A percentile compares a stretch with the other conserved stretches of the same genome.
These are phyloP conservation scores for Sugiyamaella xylanicola DNA, from an alignment of 1,139 yeast species.

Conservation along the genomic window DNA sequence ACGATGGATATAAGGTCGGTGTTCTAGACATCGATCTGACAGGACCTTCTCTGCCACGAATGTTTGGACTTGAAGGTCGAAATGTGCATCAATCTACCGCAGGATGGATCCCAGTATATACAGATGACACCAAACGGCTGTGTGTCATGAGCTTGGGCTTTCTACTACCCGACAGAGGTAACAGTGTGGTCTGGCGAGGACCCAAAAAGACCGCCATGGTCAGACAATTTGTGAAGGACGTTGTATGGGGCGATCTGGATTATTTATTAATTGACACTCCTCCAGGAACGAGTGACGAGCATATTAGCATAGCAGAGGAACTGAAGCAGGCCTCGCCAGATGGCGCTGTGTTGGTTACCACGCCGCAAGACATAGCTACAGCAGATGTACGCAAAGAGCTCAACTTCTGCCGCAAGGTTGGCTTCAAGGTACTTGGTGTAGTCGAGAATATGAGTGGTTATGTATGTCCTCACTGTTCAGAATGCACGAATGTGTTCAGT, in stretches of 20 bases:
- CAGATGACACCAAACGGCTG: slow-evolving; percentile 41
- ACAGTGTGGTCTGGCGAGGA: slow-evolving; percentile 97
- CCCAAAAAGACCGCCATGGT: slow-evolving; percentile 99
- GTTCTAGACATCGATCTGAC: slow-evolving; percentile 93
- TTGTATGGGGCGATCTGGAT: slow-evolving; percentile 82
- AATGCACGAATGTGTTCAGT: slow-evolving; percentile 82
- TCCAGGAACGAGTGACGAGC: slow-evolving; percentile 98
- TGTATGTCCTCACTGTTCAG: slow-evolving; percentile 91
- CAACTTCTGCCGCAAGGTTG: slow-evolving; percentile 87
- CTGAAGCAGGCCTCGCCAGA: slow-evolving; percentile 73
- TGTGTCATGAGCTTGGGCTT: slow-evolving; percentile 91
- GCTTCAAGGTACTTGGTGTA: slow-evolving; percentile 76
- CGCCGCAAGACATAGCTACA: slow-evolving; percentile 92
- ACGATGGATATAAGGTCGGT: slow-evolving; percentile 78
- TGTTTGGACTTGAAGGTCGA: slow-evolving; percentile 85
- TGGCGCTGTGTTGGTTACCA: slow-evolving; percentile 93
- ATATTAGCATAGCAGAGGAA: slow-evolving; percentile 94
- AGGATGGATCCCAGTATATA: slow-evolving; percentile 91
- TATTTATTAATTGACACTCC: slow-evolving; percentile 94
- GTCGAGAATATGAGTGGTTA: slow-evolving; percentile 98
- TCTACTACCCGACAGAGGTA: slow-evolving; percentile 76
- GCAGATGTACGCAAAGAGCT: slow-evolving; percentile 94
- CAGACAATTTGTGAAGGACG: slow-evolving; percentile 86
- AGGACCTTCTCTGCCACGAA: slow-evolving; percentile 94
- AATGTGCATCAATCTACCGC: slow-evolving; percentile 79